These are phyloP conservation scores for Pseudophaeomoniella oleicola DNA, from an alignment of 2,329 filamentous ascomycete species.

Conservation along the genomic window DNA sequence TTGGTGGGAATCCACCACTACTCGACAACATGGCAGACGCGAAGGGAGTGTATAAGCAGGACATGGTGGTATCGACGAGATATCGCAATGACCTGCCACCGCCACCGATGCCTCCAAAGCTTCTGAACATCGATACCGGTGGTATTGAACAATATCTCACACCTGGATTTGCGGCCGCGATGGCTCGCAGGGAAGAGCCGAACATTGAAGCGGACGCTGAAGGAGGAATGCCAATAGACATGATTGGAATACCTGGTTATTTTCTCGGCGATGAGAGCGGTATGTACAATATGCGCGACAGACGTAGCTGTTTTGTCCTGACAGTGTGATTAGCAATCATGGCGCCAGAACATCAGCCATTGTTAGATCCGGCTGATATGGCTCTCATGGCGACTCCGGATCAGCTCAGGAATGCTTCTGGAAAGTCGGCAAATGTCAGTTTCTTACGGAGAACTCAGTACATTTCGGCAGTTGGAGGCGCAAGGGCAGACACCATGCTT, in stretches of 20 bases:
- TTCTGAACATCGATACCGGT: conserved; percentile 91
- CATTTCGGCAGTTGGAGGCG: conserved; percentile 37
- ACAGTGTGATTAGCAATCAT: conserved; percentile 52
- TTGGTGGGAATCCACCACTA: too few species aligned
- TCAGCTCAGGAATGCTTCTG: conserved; percentile 70
- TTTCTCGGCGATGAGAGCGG: conserved; percentile 92
- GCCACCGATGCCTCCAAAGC: conserved; percentile 85
- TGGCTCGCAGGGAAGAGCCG: conserved; percentile 80
- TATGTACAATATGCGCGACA: too few species aligned
- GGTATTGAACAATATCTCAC: conserved; percentile 84
- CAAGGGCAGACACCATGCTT: conserved; percentile 17
- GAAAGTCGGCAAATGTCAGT: conserved; percentile 63
- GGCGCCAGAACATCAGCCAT: conserved; percentile 54
- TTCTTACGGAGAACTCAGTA: conserved; percentile 96
- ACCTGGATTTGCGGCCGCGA: conserved; percentile 73
- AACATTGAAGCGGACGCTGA: conserved; percentile 98
- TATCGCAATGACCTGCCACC: conserved; percentile 94
- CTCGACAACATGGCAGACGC: conserved; percentile 11
- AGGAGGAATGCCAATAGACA: conserved; percentile 89
- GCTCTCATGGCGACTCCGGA: conserved; percentile 70
- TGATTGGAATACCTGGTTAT: conserved; percentile 86
- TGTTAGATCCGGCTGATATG: conserved; percentile 70
- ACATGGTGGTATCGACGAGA: conserved; percentile 91
- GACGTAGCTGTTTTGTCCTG: not conserved
- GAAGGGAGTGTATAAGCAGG: conserved; percentile 53